Evolutionary conservation across 768 basidiomycete species (phyloP), one percentile per base, ranked within the genome.

Genomic region (Leccinum uliginosum): DNA sequence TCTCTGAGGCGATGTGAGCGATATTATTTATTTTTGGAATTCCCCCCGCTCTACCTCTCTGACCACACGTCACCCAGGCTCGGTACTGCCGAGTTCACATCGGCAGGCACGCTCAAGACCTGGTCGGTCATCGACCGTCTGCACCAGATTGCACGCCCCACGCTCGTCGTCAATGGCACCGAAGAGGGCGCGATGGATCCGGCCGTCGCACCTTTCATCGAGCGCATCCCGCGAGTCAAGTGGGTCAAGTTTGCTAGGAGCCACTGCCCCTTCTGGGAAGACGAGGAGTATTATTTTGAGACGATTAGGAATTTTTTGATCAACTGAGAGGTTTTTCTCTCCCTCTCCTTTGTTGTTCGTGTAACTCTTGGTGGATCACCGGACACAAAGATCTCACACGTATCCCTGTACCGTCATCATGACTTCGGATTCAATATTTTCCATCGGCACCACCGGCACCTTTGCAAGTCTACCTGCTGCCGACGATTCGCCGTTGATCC

Each of bases 101-200:
- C 73, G 14, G 74, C 74, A 7, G 76, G 75, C 1, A 64, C 74
- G 4, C 58, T 82, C 38, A 75, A 74, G 62, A 59, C 67, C 2
- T 84, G 81, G 81, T 66, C 73, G 2, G 73, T 80, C 49, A 64
- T 79, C 8, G 74, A 76, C 34, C 71, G 74, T 17, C 61, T 81
- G 10, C 66, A 72, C 57, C 73, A 67, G 26, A 77, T 81, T 29
- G 52, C 59, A 17, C 67, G 70, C 7, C 75, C 76, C 0, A 75
- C 73, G 1, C 65, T 82, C 44, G 61, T 76, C 6, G 68, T 69
- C 27, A 76, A 76, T 30, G 73, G 72, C 4, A 55, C 65, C 6
- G 64, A 73, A 59, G 78, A 78, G 49, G 63, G 66, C 27, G 73
- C 72, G 51, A 63, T 68, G 19, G 74, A 78, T 55, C 62, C 60